A percentile compares a stretch with the other conserved stretches of the same genome.
phyloP scores from a whole-genome alignment of 208 protist genomes.

The Vickermania ingenoplastis region DNA sequence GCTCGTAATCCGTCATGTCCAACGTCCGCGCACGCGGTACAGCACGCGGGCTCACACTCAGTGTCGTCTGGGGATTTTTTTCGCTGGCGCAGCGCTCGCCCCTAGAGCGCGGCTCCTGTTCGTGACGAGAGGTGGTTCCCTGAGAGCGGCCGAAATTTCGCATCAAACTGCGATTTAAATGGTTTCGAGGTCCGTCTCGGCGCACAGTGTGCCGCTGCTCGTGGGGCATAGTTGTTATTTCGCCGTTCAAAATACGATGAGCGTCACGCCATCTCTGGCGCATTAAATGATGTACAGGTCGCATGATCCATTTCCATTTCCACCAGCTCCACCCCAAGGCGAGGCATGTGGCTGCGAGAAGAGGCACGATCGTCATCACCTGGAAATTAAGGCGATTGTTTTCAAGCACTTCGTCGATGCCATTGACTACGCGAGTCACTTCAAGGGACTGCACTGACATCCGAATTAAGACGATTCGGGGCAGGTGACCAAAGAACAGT shows the following conservation, averaged over 20 bases:
- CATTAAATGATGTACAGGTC: constrained; percentile 42
- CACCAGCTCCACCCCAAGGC: constrained; percentile 16
- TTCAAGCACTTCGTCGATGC: constrained; percentile 71
- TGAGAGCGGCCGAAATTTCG: neutral
- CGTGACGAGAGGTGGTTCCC: neutral
- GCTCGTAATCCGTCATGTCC: constrained; percentile 49
- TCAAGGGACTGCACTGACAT: constrained; percentile 59
- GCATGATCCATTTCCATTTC: constrained; percentile 19
- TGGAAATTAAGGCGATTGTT: constrained; percentile 78
- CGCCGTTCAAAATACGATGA: constrained; percentile 19
- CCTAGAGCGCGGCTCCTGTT: neutral
- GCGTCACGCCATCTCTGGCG: constrained; percentile 52
- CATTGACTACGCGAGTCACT: constrained; percentile 60
- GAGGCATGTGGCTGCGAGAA: constrained; percentile 21
- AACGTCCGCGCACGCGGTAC: neutral
- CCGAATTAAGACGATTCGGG: constrained; percentile 63
- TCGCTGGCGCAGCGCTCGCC: neutral
- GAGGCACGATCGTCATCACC: constrained; percentile 62
- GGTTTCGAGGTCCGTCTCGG: no score
- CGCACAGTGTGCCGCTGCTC: neutral
- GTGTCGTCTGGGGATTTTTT: neutral
- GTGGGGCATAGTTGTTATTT: neutral
- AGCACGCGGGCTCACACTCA: neutral
- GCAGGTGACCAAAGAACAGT: constrained; percentile 55
- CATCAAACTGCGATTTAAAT: no score